Base-by-base conservation (phyloP, 2,329 filamentous ascomycete species). In the Diatrype stigma region DNA sequence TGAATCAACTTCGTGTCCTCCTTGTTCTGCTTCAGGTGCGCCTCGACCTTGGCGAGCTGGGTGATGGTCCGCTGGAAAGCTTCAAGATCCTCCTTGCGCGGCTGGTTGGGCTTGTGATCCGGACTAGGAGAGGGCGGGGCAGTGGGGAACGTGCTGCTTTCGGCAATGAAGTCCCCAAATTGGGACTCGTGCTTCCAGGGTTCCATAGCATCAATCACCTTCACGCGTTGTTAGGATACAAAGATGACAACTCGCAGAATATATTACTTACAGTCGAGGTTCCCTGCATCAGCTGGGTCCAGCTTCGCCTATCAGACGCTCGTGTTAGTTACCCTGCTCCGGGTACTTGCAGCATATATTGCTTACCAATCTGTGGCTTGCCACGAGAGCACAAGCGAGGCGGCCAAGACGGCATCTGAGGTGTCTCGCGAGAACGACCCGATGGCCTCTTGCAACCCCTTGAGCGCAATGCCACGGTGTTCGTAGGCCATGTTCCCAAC, bases 321-420 rank as follows among this genome's bases (percentile, higher is more conserved):
- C 19, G 26, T 51, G 58, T 77, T 63, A 77, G 73, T 63, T 50
- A 65, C 59, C 37, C 51, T 60, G 55, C 49, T 50, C 52, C 62
- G 63, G 64, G 42, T 60, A 56, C 59, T 50, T 60, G 60, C 62
- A 66, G 60, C 59, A 38, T 64, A 74, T 64, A 74, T 67, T 67
- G 64, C 86, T 77, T 80, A 95, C 93, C 92, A 97, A 74, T 97
- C 93, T 53, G 87, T 94, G 50, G 90, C 89, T 74, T 97, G 93
- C 92, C 94, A 97, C 35, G 92, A 95, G 46, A 99, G 80, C 45
- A 97, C 81, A 42, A 96, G 84, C 23, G 93, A 96, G 30, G 92
- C 90, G 23, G 92, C 93, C 49, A 99, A 80, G 55, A 96, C 86
- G 42, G 92, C 91, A 71, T 99, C 93, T 2, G 90, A 93, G 54